Evolutionary conservation across 1,284 basidiomycete genomes (phyloP).

Genomic region (Tylopilus orsonianus): DNA sequence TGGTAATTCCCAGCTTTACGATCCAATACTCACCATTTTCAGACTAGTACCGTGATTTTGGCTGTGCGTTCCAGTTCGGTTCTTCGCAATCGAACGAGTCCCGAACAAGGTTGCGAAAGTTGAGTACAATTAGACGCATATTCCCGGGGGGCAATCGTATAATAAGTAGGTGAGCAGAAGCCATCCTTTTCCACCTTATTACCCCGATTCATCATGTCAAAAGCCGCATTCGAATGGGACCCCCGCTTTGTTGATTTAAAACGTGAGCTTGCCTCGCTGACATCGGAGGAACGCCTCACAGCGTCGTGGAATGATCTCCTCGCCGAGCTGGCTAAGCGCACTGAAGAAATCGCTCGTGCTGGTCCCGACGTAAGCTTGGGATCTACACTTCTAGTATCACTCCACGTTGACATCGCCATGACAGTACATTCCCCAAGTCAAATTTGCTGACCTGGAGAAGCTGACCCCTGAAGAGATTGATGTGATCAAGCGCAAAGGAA

Average conservation of each 20-base stretch:
- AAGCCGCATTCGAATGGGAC: neutral
- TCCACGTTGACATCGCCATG: neutral
- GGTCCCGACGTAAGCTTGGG: conserved; percentile 48
- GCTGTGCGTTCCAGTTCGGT: too few relatives aligned
- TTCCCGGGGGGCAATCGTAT: too few relatives aligned
- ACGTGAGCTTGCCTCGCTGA: neutral
- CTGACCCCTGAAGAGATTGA: conserved; percentile 48
- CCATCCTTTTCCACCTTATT: too few relatives aligned
- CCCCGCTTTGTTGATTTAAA: neutral
- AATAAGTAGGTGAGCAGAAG: too few relatives aligned
- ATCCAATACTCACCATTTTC: too few relatives aligned
- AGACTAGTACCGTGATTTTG: too few relatives aligned
- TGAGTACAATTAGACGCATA: too few relatives aligned
- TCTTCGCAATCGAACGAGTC: too few relatives aligned
- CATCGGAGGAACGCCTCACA: neutral
- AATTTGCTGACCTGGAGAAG: conserved; percentile 52
- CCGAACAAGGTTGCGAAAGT: too few relatives aligned
- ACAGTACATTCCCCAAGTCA: conserved; percentile 57
- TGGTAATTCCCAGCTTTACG: too few relatives aligned
- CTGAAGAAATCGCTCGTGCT: neutral
- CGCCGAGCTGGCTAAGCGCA: neutral
- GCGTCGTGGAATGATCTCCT: neutral
- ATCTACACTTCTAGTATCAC: neutral
- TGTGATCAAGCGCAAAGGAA: conserved; percentile 54
- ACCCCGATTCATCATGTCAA: neutral